Evolutionary conservation across 768 basidiomycete genomes (phyloP).

Genomic region (Kondoa subrosea): DNA sequence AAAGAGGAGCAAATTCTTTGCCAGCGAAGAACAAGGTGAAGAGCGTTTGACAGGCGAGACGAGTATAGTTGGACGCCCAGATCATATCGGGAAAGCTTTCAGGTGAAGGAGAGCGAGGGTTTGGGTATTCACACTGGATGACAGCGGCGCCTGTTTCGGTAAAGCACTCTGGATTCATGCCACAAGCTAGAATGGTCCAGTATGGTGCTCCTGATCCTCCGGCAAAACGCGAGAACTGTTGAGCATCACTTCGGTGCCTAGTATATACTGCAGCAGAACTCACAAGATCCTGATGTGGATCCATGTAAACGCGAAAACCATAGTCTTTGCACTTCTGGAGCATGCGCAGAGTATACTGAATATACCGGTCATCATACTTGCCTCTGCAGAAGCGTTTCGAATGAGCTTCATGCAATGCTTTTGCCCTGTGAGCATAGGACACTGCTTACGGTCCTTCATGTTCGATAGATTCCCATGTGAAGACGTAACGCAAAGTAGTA

Average conservation of each 20-base stretch:
- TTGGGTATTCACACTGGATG: slow-evolving; percentile 74
- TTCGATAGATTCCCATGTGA: slow-evolving; percentile 93
- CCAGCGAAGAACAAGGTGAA: slow-evolving; percentile 94
- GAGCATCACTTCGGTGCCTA: not conserved
- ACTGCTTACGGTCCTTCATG: slow-evolving; percentile 79
- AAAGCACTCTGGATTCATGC: slow-evolving; percentile 68
- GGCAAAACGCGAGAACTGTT: slow-evolving; percentile 82
- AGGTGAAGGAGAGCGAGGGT: slow-evolving; percentile 47
- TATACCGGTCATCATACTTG: slow-evolving; percentile 73
- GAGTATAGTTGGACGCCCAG: slow-evolving; percentile 91
- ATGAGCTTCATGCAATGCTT: not conserved
- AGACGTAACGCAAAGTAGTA: slow-evolving; percentile 58
- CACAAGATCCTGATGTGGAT: slow-evolving; percentile 90
- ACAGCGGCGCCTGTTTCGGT: slow-evolving; percentile 71
- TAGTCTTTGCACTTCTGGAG: slow-evolving; percentile 80
- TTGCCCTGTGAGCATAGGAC: not conserved
- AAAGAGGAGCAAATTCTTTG: slow-evolving; percentile 71
- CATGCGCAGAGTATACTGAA: slow-evolving; percentile 75
- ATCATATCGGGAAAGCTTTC: slow-evolving; percentile 74
- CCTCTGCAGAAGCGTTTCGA: too few relatives aligned
- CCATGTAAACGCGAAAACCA: slow-evolving; percentile 81
- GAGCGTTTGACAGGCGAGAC: slow-evolving; percentile 66
- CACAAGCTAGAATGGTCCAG: slow-evolving; percentile 82
- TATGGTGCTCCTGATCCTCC: slow-evolving; percentile 88
- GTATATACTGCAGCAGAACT: slow-evolving; percentile 31